Conservation (phyloP, 345 rosid genomes). For the Chamaenerion angustifolium region DNA sequence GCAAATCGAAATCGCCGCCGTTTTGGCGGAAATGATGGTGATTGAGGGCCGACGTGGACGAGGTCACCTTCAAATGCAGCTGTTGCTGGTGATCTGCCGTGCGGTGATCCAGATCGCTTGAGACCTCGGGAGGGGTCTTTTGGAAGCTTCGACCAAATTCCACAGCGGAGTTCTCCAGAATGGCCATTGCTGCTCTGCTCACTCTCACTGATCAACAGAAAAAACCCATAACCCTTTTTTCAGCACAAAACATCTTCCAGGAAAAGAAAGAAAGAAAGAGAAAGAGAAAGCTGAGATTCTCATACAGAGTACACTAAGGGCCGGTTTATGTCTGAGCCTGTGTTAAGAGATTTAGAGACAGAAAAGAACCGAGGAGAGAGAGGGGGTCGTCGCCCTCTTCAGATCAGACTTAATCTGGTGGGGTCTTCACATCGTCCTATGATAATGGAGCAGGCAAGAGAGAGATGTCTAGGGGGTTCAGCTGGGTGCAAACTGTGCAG, state of each 20-base stretch:
- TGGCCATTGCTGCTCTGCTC: conserved; percentile 30
- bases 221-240: background rate
- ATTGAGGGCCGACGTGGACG: background rate
- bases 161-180: conserved; percentile 36
- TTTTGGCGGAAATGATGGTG: conserved; percentile 2
- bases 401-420: no score
- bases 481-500: no score
- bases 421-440: no score
- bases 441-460: no score
- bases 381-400: no score
- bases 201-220: conserved; percentile 1
- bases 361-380: no score
- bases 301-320: no score
- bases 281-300: no score
- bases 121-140: conserved; percentile 5
- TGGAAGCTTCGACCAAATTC: conserved; percentile 16
- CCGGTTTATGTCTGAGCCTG: no score
- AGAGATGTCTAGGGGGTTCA: no score
- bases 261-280: background rate
- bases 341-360: no score
- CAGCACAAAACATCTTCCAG: background rate
- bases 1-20: conserved; percentile 15
- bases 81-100: conserved; percentile 10
- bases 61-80: conserved; percentile 1
- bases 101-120: conserved; percentile 33